These are phyloP conservation scores for Beauveria sp. DNA, from an alignment of 2,329 filamentous ascomycete species.

Conservation along the genomic window DNA sequence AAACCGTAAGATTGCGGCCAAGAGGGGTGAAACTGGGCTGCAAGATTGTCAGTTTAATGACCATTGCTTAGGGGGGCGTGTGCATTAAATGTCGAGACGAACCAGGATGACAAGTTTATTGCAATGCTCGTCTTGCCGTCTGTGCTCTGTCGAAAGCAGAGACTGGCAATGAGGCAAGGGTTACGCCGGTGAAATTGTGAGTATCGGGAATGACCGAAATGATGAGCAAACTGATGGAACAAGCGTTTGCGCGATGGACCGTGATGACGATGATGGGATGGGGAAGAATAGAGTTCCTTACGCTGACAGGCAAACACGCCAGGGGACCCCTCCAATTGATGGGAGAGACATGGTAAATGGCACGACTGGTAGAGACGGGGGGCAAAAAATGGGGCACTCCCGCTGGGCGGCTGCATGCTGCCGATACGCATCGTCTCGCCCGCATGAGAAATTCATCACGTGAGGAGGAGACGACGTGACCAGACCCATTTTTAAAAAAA, in stretches of 20 bases:
- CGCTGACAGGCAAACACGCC: neutral
- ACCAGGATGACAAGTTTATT: neutral
- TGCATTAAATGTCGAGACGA: neutral
- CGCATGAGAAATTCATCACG: conserved; percentile 11
- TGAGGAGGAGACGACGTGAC: conserved; percentile 9
- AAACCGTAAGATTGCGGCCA: conserved; percentile 6
- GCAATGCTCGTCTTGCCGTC: neutral
- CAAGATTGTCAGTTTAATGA: neutral
- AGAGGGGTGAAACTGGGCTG: neutral
- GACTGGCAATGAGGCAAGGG: neutral
- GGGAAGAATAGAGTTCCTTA: neutral
- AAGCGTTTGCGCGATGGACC: neutral
- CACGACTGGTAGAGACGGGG: neutral
- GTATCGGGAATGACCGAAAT: neutral
- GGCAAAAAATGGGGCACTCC: conserved; percentile 4
- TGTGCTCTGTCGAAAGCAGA: neutral
- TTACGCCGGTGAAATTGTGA: neutral
- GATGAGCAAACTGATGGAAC: neutral
- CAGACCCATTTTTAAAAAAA: conserved; percentile 2
- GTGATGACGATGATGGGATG: neutral
- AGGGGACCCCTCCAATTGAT: neutral
- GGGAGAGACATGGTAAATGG: neutral
- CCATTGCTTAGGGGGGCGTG: neutral
- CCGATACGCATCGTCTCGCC: conserved; percentile 2
- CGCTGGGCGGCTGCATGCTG: conserved; percentile 8